phyloP scores from a whole-genome alignment of 768 basidiomycete genomes.

The Lyophyllum atratum region DNA sequence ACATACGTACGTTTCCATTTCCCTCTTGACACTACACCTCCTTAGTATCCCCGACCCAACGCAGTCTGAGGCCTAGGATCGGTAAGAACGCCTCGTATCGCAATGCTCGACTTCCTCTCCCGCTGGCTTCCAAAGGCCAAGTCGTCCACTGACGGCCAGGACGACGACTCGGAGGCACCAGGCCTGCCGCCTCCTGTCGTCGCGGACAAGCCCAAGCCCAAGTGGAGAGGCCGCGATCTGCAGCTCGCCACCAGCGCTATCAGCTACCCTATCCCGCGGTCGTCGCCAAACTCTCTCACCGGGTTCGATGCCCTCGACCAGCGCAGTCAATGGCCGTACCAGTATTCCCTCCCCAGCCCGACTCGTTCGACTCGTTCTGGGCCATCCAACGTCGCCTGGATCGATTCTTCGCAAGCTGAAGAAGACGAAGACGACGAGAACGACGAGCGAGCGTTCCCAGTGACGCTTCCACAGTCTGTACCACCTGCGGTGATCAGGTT shows the following conservation, averaged over 20 bases:
- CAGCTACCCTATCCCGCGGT: slow-evolving; percentile 36
- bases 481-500: slow-evolving; percentile 25
- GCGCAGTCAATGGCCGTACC: slow-evolving; percentile 9
- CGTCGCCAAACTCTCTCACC: slow-evolving; percentile 33
- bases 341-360: slow-evolving; percentile 30
- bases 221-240: slow-evolving; percentile 17
- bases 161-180: slow-evolving; percentile 19
- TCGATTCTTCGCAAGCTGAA: slow-evolving; percentile 24
- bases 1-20: slow-evolving; percentile 11
- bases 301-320: slow-evolving; percentile 27
- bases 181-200: slow-evolving; percentile 31
- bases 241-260: slow-evolving; percentile 25
- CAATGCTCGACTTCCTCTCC: slow-evolving; percentile 30
- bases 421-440: slow-evolving; percentile 4
- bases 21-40: slow-evolving; percentile 13
- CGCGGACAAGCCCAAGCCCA: slow-evolving; percentile 17
- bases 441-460: slow-evolving; percentile 3
- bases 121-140: slow-evolving; percentile 22
- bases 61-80: slow-evolving; percentile 11
- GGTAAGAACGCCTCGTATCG: background rate
- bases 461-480: slow-evolving; percentile 9
- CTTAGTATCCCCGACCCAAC: background rate
- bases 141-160: background rate
- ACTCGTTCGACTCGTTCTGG: slow-evolving; percentile 32
- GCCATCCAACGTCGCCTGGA: slow-evolving; percentile 43